Conservation (phyloP, 2,329 filamentous ascomycete genomes). For the Cladosporium sp. region DNA sequence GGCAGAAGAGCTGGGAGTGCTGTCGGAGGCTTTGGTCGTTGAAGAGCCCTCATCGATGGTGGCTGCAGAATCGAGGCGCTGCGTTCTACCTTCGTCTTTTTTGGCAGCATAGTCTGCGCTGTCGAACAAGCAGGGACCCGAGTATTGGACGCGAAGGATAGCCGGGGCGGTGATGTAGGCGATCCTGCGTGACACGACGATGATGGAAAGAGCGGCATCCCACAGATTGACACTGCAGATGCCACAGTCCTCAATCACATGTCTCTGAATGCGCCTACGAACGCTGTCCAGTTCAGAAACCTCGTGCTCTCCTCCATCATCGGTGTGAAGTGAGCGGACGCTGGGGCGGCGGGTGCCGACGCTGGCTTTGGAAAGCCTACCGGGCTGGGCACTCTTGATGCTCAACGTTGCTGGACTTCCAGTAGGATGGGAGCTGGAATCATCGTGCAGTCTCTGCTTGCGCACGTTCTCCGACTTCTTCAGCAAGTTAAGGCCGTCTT, state of each 20-base stretch:
- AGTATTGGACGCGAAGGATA: slow-evolving; percentile 14
- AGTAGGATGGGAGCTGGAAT: slow-evolving; percentile 1
- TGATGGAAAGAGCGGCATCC: slow-evolving; percentile 31
- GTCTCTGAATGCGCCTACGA: slow-evolving; percentile 39
- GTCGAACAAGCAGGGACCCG: slow-evolving; percentile 15
- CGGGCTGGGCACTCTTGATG: slow-evolving; percentile 11
- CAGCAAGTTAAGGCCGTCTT: slow-evolving; percentile 32
- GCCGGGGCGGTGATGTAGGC: slow-evolving; percentile 20
- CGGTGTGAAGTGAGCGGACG: slow-evolving; percentile 23
- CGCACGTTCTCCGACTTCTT: slow-evolving; percentile 30
- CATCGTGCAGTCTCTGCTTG: slow-evolving; percentile 18
- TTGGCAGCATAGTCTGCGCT: background rate
- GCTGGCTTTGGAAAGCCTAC: slow-evolving; percentile 16
- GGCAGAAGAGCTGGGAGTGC: background rate
- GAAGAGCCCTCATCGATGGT: background rate
- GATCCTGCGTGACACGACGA: slow-evolving; percentile 30
- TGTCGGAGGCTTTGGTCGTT: background rate
- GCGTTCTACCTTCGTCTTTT: background rate
- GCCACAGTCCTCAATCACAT: slow-evolving; percentile 32
- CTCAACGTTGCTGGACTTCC: background rate
- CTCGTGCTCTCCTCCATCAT: slow-evolving; percentile 25
- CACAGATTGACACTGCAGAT: slow-evolving; percentile 35
- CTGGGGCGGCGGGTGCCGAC: slow-evolving; percentile 18
- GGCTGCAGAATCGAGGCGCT: slow-evolving; percentile 1
- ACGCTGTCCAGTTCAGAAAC: slow-evolving; percentile 32